A percentile compares a stretch with the other conserved stretches of the same genome.
phyloP scores from a whole-genome alignment of 495 filamentous ascomycete species.

The Penicillium desertorum region DNA sequence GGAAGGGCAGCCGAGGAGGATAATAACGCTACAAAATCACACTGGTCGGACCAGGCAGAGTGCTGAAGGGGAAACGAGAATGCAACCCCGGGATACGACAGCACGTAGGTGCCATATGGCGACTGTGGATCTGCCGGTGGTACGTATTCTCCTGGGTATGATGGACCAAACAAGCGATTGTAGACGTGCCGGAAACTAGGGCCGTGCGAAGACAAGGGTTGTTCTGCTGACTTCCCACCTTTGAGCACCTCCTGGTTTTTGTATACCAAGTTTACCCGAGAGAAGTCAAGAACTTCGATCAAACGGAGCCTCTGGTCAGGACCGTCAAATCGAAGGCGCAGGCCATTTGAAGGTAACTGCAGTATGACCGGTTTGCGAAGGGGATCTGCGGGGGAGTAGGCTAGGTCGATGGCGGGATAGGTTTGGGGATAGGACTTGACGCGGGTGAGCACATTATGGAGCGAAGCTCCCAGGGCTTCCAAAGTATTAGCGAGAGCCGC shows the following conservation, averaged over 20 bases:
- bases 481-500: conserved; percentile 25
- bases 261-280: conserved; percentile 77
- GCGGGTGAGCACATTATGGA: conserved; percentile 82
- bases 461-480: conserved; percentile 79
- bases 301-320: conserved; percentile 87
- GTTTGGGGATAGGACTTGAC: conserved; percentile 79
- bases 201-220: conserved; percentile 49
- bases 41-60: conserved; percentile 73
- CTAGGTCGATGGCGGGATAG: conserved; percentile 80
- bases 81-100: conserved; percentile 91
- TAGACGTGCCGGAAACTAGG: conserved; percentile 91
- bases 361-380: conserved; percentile 70
- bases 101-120: conserved; percentile 68
- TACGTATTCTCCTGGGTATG: conserved; percentile 88
- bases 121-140: conserved; percentile 50
- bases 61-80: conserved; percentile 82
- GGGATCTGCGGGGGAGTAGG: conserved; percentile 69
- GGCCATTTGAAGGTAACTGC: conserved; percentile 74
- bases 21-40: conserved; percentile 83
- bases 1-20: conserved; percentile 72
- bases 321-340: conserved; percentile 90
- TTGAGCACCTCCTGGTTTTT: conserved; percentile 84
- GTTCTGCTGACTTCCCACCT: conserved; percentile 48
- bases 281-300: conserved; percentile 88
- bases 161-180: conserved; percentile 83